phyloP scores from a whole-genome alignment of 164 flowering plant genomes.

The Chimonanthus salicifolius region DNA sequence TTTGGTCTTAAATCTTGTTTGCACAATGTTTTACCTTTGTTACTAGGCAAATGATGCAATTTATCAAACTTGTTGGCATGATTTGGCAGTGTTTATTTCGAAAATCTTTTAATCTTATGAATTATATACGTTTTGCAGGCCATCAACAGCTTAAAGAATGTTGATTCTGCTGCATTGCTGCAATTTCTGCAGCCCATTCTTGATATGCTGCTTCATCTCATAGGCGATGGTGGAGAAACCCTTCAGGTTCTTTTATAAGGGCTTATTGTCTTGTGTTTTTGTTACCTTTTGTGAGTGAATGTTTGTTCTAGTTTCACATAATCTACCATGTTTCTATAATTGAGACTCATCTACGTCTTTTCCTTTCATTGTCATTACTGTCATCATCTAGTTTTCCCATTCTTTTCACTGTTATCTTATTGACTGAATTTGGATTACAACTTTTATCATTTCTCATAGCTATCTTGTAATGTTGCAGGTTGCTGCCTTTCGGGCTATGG shows the following conservation, averaged over 20 bases:
- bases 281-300: neutral
- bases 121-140: conserved; percentile 55
- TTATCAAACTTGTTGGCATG: neutral
- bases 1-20: too few species aligned
- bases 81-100: neutral
- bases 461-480: conserved; percentile 46
- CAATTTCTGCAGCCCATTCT: conserved; percentile 95
- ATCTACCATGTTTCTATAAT: neutral
- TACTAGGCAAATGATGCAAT: neutral
- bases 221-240: conserved; percentile 98
- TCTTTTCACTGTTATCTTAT: neutral
- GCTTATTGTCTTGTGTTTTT: neutral
- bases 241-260: conserved; percentile 57
- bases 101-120: neutral
- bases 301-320: neutral
- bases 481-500: conserved; percentile 99
- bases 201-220: conserved; percentile 98
- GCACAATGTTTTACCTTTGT: too few species aligned
- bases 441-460: neutral
- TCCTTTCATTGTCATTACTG: too few species aligned
- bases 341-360: too few species aligned
- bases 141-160: conserved; percentile 96
- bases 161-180: conserved; percentile 86
- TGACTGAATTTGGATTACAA: neutral
- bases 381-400: neutral